Conservation (phyloP, 108 stramenopile species). For the Schizochytrium sp. region DNA sequence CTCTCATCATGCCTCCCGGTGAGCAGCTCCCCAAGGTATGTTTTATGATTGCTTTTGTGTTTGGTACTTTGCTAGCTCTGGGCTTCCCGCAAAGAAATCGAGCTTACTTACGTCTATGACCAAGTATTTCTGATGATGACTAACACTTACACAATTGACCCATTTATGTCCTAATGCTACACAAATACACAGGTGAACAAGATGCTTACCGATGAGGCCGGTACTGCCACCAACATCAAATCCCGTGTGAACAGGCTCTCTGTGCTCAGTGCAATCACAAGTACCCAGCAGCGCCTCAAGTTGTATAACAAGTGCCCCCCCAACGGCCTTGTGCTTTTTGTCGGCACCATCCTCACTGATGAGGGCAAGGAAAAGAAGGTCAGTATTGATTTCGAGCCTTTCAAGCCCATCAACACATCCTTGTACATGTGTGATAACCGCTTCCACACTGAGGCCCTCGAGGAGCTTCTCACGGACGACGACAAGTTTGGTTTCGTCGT, state of each 20-base stretch:
- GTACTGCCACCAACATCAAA: slow-evolving; percentile 99
- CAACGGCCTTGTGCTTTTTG: slow-evolving; percentile 97
- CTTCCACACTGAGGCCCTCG: slow-evolving; percentile 96
- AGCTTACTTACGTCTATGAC: not conserved
- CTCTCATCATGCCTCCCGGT: slow-evolving; percentile 95
- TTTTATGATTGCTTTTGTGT: not conserved
- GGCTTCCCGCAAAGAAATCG: not conserved
- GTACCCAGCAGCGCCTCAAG: slow-evolving; percentile 97
- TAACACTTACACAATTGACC: slow-evolving; percentile 66
- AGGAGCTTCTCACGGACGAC: slow-evolving; percentile 97
- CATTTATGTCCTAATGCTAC: too few relatives aligned
- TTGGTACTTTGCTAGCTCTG: not conserved
- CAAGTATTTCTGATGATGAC: not conserved
- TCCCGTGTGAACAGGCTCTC: slow-evolving; percentile 95
- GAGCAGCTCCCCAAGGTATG: slow-evolving; percentile 83
- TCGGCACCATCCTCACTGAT: slow-evolving; percentile 97
- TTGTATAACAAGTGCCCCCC: slow-evolving; percentile 93
- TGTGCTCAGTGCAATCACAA: slow-evolving; percentile 97
- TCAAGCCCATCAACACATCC: slow-evolving; percentile 99
- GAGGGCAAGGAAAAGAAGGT: slow-evolving; percentile 98
- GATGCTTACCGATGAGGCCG: slow-evolving; percentile 98
- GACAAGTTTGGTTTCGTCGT: slow-evolving; percentile 97
- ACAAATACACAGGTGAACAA: slow-evolving; percentile 79
- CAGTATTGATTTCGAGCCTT: slow-evolving; percentile 97
- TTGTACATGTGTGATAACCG: slow-evolving; percentile 99